phyloP scores from a whole-genome alignment of 768 basidiomycete genomes.

The Trametes cubensis region DNA sequence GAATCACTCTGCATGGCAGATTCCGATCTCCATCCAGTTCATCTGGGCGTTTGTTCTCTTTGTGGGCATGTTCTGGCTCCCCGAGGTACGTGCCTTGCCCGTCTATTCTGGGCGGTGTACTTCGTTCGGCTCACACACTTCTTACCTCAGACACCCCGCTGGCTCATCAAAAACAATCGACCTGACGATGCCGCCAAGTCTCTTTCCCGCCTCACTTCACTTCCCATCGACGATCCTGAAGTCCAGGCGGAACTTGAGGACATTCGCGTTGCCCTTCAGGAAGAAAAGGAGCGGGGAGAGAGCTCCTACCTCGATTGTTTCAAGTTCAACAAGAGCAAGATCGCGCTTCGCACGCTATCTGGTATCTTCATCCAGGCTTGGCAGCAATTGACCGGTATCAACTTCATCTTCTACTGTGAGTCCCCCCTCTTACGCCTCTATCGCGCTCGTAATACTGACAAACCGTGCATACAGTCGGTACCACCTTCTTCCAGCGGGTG shows the following conservation, averaged over 20 bases:
- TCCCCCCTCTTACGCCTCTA: not conserved
- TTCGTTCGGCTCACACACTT: not conserved
- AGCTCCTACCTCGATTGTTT: slow-evolving; percentile 67
- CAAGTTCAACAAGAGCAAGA: slow-evolving; percentile 50
- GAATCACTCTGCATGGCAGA: slow-evolving; percentile 56
- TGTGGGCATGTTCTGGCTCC: slow-evolving; percentile 68
- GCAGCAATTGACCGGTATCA: slow-evolving; percentile 80
- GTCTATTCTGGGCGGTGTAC: not conserved
- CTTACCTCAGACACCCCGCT: slow-evolving; percentile 62
- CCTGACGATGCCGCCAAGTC: slow-evolving; percentile 57
- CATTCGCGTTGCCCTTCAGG: slow-evolving; percentile 58
- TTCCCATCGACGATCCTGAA: slow-evolving; percentile 51
- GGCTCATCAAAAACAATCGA: slow-evolving; percentile 66
- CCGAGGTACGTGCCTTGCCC: slow-evolving; percentile 42
- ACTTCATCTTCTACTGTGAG: slow-evolving; percentile 55
- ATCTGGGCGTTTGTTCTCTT: slow-evolving; percentile 72
- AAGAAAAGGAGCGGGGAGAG: slow-evolving; percentile 60
- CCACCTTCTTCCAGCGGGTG: slow-evolving; percentile 45
- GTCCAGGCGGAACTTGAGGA: slow-evolving; percentile 51
- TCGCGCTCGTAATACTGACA: not conserved
- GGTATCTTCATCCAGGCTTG: slow-evolving; percentile 76
- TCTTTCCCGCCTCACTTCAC: slow-evolving; percentile 61
- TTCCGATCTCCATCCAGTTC: slow-evolving; percentile 78
- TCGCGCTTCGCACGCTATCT: slow-evolving; percentile 68
- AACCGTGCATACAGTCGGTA: slow-evolving; percentile 35